Percentiles rank a stretch among this genome's conserved stretches.
Conservation (phyloP, 2,329 filamentous ascomycete genomes). For the Madurella fahalii region DNA sequence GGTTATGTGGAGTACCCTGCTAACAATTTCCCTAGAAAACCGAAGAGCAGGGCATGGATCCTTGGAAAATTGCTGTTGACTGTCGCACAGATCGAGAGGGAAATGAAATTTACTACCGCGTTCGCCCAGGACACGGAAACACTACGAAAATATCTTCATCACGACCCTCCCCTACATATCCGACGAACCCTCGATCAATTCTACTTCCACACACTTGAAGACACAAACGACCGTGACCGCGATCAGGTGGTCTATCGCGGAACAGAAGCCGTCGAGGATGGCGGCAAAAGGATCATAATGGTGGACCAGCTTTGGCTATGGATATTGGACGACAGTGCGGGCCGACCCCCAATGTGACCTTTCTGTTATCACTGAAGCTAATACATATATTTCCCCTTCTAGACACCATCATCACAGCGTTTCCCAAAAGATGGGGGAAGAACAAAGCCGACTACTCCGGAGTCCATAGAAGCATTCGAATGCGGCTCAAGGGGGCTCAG, state of each 20-base stretch:
- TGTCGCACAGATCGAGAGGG: slow-evolving; percentile 29
- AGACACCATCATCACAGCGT: slow-evolving; percentile 29
- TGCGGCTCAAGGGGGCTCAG: slow-evolving; percentile 6
- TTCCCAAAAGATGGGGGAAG: slow-evolving; percentile 37
- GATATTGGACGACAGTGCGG: slow-evolving; percentile 28
- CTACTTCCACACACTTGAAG: slow-evolving; percentile 29
- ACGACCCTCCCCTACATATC: slow-evolving; percentile 36
- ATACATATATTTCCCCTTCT: too few species aligned
- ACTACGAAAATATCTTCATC: slow-evolving; percentile 31
- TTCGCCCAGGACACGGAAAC: slow-evolving; percentile 34
- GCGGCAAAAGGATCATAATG: slow-evolving; percentile 21
- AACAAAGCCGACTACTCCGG: slow-evolving; percentile 31
- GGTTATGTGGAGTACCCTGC: too few species aligned
- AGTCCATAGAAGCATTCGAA: slow-evolving; percentile 21
- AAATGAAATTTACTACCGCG: slow-evolving; percentile 31
- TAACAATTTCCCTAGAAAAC: too few species aligned
- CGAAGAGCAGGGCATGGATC: too few species aligned
- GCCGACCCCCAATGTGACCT: too few species aligned
- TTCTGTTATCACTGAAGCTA: too few species aligned
- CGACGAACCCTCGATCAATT: slow-evolving; percentile 44
- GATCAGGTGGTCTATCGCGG: slow-evolving; percentile 39
- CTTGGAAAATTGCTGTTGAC: slow-evolving; percentile 30
- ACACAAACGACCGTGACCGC: slow-evolving; percentile 35
- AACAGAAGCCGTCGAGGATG: neutral
- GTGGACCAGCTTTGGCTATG: slow-evolving; percentile 34